Evolutionary conservation across 805 yeast genomes (phyloP).

Genomic region (Candida corydali): DNA sequence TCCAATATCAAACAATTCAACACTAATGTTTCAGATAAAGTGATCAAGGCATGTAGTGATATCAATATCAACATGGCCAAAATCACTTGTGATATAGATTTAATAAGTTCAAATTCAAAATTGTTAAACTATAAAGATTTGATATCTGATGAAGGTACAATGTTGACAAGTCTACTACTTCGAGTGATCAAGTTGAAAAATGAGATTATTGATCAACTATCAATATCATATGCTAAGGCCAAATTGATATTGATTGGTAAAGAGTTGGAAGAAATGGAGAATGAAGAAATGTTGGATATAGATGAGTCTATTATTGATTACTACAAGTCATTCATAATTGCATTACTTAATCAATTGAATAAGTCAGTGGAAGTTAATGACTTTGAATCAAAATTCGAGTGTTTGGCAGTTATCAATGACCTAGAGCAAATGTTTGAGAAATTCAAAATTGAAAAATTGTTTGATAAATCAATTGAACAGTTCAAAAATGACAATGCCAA

Average conservation of each 20-base stretch:
- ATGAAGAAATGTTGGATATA: conserved; percentile 21
- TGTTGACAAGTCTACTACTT: conserved; percentile 41
- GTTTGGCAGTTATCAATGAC: conserved; percentile 62
- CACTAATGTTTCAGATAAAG: conserved; percentile 50
- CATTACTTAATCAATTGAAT: conserved; percentile 55
- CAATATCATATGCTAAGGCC: conserved; percentile 61
- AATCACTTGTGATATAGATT: conserved; percentile 44
- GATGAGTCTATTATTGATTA: conserved; percentile 32
- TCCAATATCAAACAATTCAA: conserved; percentile 36
- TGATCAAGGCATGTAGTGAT: conserved; percentile 47
- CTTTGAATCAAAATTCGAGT: conserved; percentile 57
- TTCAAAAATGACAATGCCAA: neutral
- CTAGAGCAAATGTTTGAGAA: conserved; percentile 73
- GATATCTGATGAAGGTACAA: conserved; percentile 51
- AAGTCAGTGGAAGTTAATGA: conserved; percentile 51
- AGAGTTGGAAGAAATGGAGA: conserved; percentile 43
- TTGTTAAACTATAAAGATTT: conserved; percentile 42
- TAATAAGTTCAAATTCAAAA: conserved; percentile 40
- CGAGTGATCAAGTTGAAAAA: conserved; percentile 48
- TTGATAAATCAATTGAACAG: conserved; percentile 14
- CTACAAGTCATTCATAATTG: conserved; percentile 57
- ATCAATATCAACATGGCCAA: conserved; percentile 38
- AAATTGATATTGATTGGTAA: conserved; percentile 61
- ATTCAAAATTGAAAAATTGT: conserved; percentile 32
- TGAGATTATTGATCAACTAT: conserved; percentile 47